These are phyloP conservation scores for Graphiopsis chlorocephala DNA, from an alignment of 2,329 filamentous ascomycete species.

Conservation along the genomic window DNA sequence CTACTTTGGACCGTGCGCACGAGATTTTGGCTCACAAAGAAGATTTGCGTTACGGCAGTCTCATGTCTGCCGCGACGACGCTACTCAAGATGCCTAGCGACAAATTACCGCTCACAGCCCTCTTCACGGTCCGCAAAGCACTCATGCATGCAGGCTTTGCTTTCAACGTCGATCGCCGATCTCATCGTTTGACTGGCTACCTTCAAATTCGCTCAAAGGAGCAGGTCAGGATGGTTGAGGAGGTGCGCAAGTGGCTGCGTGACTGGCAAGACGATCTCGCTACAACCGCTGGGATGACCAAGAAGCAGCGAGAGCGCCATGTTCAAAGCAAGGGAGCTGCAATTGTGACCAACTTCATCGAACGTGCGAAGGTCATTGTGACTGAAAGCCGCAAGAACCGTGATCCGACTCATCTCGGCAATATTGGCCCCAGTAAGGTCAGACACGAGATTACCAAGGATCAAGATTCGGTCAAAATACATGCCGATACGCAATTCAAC, in stretches of 20 bases:
- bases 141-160: constrained; percentile 59
- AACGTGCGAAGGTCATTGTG: constrained; percentile 42
- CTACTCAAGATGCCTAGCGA: constrained; percentile 36
- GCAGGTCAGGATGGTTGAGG: constrained; percentile 53
- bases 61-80: constrained; percentile 46
- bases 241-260: constrained; percentile 54
- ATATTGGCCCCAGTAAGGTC: constrained; percentile 40
- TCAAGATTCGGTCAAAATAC: constrained; percentile 26
- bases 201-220: constrained; percentile 61
- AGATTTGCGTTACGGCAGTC: constrained; percentile 46
- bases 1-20: constrained; percentile 51
- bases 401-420: constrained; percentile 33
- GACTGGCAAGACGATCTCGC: constrained; percentile 51
- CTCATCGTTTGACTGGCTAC: constrained; percentile 53
- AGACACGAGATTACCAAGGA: constrained; percentile 25
- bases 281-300: constrained; percentile 12
- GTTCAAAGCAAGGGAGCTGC: constrained; percentile 20
- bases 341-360: constrained; percentile 39
- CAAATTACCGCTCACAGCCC: constrained; percentile 34
- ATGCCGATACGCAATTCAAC: constrained; percentile 43
- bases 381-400: constrained; percentile 39
- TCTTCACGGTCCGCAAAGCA: constrained; percentile 70
- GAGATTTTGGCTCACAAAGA: constrained; percentile 43
- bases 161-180: constrained; percentile 56
- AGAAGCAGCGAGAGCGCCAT: constrained; percentile 14